Percentiles rank a stretch among this genome's conserved stretches.
Evolutionary conservation across 441 rosid genomes (phyloP).

Genomic region (Hypseocharis bilobata): DNA sequence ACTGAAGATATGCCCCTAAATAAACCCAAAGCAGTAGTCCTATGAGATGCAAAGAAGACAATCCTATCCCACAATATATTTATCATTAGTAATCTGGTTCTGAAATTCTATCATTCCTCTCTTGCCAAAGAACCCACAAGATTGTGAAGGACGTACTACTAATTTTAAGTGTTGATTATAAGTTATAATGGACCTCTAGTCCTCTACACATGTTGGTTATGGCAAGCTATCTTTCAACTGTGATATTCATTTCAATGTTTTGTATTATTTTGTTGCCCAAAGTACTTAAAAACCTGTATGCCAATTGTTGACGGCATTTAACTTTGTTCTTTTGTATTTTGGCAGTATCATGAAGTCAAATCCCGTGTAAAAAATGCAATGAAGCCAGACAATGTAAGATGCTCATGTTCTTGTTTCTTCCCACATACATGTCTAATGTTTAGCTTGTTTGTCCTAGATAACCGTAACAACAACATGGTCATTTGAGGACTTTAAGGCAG

Average conservation of each 20-base stretch:
- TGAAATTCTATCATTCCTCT: too few species aligned
- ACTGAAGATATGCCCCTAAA: too few species aligned
- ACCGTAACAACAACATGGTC: constrained; percentile 49
- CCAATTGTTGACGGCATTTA: constrained; percentile 6
- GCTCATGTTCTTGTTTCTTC: constrained; percentile 6
- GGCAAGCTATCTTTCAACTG: neutral
- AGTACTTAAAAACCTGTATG: constrained; percentile 10
- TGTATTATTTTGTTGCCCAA: neutral
- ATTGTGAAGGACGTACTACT: neutral
- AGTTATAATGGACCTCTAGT: neutral
- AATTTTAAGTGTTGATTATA: neutral
- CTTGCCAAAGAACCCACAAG: too few species aligned
- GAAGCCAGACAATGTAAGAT: constrained; percentile 65
- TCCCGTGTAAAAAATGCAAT: constrained; percentile 58
- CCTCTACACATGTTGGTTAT: neutral
- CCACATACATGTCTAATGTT: constrained; percentile 12
- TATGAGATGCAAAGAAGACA: too few species aligned
- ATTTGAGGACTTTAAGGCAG: constrained; percentile 69
- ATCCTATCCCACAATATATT: too few species aligned
- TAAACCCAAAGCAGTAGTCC: too few species aligned
- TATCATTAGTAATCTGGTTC: too few species aligned
- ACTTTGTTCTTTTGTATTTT: constrained; percentile 13
- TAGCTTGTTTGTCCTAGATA: constrained; percentile 36
- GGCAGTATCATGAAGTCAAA: constrained; percentile 81
- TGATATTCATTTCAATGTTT: constrained; percentile 2